These are phyloP conservation scores for Larix kaempferi DNA, from an alignment of 75 land plant genomes.

Conservation along the genomic window DNA sequence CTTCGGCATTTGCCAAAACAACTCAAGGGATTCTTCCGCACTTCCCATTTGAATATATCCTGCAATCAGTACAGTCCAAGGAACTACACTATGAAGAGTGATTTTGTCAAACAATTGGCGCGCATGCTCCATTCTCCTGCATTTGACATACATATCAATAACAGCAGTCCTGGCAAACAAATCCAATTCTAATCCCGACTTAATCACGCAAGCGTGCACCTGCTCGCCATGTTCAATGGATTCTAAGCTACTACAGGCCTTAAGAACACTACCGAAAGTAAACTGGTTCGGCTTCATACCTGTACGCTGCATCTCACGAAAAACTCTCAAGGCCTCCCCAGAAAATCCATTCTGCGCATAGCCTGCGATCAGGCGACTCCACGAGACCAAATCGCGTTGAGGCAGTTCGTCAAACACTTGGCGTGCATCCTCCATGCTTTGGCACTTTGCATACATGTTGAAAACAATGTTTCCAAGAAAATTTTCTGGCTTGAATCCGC, in stretches of 20 bases:
- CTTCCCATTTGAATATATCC: conserved; percentile 38
- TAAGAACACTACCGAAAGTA: conserved; percentile 16
- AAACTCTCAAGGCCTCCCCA: conserved; percentile 9
- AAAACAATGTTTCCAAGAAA: conserved; percentile 39
- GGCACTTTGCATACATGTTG: conserved; percentile 73
- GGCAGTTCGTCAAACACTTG: conserved; percentile 33
- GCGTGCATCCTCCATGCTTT: conserved; percentile 36
- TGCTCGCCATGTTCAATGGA: conserved; percentile 23
- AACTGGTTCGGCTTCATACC: conserved; percentile 7
- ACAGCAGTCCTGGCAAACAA: conserved; percentile 11
- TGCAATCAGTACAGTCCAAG: conserved; percentile 57
- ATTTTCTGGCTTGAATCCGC: conserved; percentile 27
- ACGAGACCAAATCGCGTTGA: conserved; percentile 36
- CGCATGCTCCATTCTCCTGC: conserved; percentile 18
- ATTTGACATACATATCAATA: conserved; percentile 25
- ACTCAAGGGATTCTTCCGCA: conserved; percentile 4
- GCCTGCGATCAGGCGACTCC: conserved; percentile 24
- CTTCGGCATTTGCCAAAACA: conserved; percentile 16
- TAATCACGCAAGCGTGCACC: conserved; percentile 12
- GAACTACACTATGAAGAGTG: conserved; percentile 15
- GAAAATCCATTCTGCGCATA: conserved; percentile 21
- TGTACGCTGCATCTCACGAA: conserved; percentile 6
- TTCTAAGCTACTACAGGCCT: conserved; percentile 12
- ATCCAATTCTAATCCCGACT: conserved; percentile 20
- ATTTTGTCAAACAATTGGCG: conserved; percentile 32